Evolutionary conservation across 345 rosid species (phyloP).

Genomic region (Eutrema yunnanense): DNA sequence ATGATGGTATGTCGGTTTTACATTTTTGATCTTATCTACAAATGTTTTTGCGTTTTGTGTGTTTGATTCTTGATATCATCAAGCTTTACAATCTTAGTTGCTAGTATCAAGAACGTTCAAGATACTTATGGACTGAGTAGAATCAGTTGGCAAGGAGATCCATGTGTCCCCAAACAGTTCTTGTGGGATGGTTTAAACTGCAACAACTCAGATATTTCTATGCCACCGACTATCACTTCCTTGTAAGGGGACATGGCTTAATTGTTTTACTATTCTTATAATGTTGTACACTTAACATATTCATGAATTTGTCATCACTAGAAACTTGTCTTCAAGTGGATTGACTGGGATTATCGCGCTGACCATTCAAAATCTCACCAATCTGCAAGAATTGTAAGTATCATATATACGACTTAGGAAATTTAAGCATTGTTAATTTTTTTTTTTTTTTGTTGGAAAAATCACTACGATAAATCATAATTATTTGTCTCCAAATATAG

Average conservation of each 20-base stretch:
- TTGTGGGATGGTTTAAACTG: conserved; percentile 43
- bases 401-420: too few relatives aligned
- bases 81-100: conserved; percentile 6
- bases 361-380: conserved; percentile 23
- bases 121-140: conserved; percentile 22
- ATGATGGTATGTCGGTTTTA: conserved; percentile 11
- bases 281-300: not conserved
- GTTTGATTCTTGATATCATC: not conserved
- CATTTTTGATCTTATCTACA: too few relatives aligned
- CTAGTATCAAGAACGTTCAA: conserved; percentile 30
- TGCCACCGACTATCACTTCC: conserved; percentile 9
- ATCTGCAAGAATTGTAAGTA: conserved; percentile 35
- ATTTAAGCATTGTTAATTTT: too few relatives aligned
- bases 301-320: not conserved
- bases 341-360: conserved; percentile 23
- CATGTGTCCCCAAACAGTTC: conserved; percentile 35
- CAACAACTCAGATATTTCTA: not conserved
- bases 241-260: conserved; percentile 6
- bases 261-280: not conserved
- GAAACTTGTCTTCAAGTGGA: conserved; percentile 34
- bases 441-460: not conserved
- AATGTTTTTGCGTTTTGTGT: too few relatives aligned
- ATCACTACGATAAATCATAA: not conserved
- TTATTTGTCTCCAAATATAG: conserved; percentile 9
- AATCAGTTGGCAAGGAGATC: conserved; percentile 57